These are phyloP conservation scores for Pichia sorboxylosa DNA, from an alignment of 1,139 yeast genomes.

Conservation along the genomic window DNA sequence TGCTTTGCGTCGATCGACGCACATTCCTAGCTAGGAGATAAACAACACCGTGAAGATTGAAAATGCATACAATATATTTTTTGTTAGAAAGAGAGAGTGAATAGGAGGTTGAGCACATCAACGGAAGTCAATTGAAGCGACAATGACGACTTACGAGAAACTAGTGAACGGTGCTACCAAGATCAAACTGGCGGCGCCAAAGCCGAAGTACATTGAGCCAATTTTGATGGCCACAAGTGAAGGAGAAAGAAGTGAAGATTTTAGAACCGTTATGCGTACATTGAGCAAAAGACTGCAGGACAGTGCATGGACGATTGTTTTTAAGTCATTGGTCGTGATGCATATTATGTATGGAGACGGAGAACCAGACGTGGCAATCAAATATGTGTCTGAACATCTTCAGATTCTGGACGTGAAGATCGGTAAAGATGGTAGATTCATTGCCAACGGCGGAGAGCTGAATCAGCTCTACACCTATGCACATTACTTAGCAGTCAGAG, in stretches of 20 bases:
- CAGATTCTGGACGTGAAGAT: constrained; percentile 37
- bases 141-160: constrained; percentile 42
- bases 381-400: constrained; percentile 47
- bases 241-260: constrained; percentile 38
- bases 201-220: constrained; percentile 90
- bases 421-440: constrained; percentile 25
- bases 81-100: not conserved
- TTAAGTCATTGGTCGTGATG: constrained; percentile 69
- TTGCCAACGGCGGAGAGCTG: constrained; percentile 34
- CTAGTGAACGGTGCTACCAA: constrained; percentile 65
- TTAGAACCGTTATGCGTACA: constrained; percentile 57
- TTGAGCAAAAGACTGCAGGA: constrained; percentile 55
- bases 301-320: constrained; percentile 82
- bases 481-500: constrained; percentile 57
- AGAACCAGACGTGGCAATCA: constrained; percentile 56
- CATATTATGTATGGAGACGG: constrained; percentile 93
- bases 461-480: constrained; percentile 58
- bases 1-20: not conserved
- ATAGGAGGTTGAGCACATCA: constrained; percentile 4
- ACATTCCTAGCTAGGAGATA: too few species aligned
- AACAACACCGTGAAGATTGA: not conserved
- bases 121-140: constrained; percentile 1
- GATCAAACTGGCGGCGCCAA: constrained; percentile 84
- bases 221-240: constrained; percentile 64
- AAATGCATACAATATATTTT: too few species aligned